Evolutionary conservation across 2,329 filamentous ascomycete genomes (phyloP).

Genomic region (Cladosporium sp.): DNA sequence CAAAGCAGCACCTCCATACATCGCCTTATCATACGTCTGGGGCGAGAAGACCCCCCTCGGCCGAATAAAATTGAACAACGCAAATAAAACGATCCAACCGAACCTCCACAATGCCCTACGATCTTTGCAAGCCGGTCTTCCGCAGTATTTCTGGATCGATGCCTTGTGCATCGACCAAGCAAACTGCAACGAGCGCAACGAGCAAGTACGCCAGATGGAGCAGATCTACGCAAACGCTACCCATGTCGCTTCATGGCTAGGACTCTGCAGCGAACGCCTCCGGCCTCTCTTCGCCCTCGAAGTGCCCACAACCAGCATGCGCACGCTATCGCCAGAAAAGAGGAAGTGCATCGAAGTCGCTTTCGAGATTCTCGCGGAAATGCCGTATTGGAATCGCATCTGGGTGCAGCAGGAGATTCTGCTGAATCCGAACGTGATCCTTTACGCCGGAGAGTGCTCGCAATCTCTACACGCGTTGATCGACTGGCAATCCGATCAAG

Average conservation of each 20-base stretch:
- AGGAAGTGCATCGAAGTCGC: neutral
- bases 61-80: neutral
- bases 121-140: neutral
- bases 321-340: neutral
- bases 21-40: conserved; percentile 15
- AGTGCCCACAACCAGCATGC: neutral
- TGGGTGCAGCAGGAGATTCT: conserved; percentile 1
- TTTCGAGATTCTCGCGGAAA: neutral
- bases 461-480: neutral
- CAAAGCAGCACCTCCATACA: conserved; percentile 4
- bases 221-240: conserved; percentile 11
- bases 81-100: neutral
- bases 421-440: neutral
- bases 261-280: neutral
- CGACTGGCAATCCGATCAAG: neutral
- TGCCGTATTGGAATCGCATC: neutral
- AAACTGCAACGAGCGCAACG: conserved; percentile 7
- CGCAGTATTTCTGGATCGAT: conserved; percentile 14
- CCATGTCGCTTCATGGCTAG: conserved; percentile 15
- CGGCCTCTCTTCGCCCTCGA: neutral
- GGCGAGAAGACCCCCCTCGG: neutral
- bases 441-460: neutral
- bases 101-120: neutral
- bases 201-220: conserved; percentile 15
- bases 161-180: conserved; percentile 18